phyloP scores from a whole-genome alignment of 192 early-diverging fungal genomes.

The Coemansia sp. region DNA sequence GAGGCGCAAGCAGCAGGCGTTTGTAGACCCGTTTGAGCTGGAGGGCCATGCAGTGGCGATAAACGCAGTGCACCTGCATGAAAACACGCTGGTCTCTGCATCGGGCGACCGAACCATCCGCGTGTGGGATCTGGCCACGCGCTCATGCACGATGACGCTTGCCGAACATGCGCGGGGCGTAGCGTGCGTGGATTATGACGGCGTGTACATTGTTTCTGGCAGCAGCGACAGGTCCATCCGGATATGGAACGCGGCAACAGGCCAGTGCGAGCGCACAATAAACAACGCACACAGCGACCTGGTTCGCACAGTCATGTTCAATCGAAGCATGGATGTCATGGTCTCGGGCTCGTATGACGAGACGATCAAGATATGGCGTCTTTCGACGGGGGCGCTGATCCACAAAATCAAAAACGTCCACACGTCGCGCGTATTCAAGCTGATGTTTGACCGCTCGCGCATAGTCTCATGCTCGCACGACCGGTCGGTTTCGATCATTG shows the following conservation, averaged over 20 bases:
- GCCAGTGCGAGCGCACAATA: constrained; percentile 56
- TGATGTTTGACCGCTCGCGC: constrained; percentile 77
- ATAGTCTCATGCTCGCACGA: constrained; percentile 84
- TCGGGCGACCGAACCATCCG: constrained; percentile 83
- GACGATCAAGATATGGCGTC: constrained; percentile 85
- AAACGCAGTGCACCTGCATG: constrained; percentile 75
- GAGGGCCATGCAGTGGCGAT: constrained; percentile 74
- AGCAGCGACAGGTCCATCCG: constrained; percentile 79
- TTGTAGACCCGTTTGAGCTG: constrained; percentile 59
- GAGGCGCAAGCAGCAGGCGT: constrained; percentile 52
- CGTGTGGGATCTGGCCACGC: constrained; percentile 77
- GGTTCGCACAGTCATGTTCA: constrained; percentile 44
- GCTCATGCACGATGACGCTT: constrained; percentile 65
- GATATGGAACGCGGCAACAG: constrained; percentile 70
- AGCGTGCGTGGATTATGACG: constrained; percentile 90
- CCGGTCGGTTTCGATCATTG: constrained; percentile 50
- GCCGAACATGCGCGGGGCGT: constrained; percentile 79
- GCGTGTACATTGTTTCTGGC: constrained; percentile 77
- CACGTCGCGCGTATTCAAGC: constrained; percentile 73
- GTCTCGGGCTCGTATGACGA: constrained; percentile 91
- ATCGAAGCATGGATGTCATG: constrained; percentile 53
- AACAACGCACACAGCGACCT: constrained; percentile 35
- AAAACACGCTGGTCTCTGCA: constrained; percentile 64
- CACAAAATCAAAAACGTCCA: constrained; percentile 60
- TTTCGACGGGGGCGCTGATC: constrained; percentile 63